Conservation (phyloP, 371 early-diverging fungal species). For the Actinomortierella wolfii region DNA sequence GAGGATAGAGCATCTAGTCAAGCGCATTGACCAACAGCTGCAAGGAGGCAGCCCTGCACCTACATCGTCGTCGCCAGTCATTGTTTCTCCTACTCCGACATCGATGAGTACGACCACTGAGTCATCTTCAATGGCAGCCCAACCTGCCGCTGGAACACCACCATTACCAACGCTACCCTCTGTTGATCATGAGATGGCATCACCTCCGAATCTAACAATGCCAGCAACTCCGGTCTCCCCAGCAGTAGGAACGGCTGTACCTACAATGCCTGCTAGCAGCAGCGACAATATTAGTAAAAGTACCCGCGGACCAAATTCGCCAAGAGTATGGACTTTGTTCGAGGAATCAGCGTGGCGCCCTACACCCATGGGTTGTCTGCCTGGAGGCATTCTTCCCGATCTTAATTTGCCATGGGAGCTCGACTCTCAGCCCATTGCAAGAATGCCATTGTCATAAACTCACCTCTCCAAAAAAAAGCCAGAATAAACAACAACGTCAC, state of each 20-base stretch:
- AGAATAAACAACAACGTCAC: too few species aligned
- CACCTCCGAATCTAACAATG: too few species aligned
- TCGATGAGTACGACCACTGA: too few species aligned
- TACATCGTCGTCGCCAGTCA: too few species aligned
- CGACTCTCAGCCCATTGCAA: constrained; percentile 26
- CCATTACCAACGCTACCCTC: neutral
- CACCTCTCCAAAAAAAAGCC: too few species aligned
- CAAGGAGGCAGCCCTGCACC: too few species aligned
- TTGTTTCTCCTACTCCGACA: too few species aligned
- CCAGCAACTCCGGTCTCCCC: constrained; percentile 1
- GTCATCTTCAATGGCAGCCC: too few species aligned
- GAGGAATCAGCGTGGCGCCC: constrained; percentile 28
- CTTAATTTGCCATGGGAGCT: constrained; percentile 33
- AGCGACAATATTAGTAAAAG: constrained; percentile 35
- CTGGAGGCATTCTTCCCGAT: constrained; percentile 37
- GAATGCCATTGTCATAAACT: too few species aligned
- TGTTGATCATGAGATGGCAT: too few species aligned
- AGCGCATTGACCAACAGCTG: constrained; percentile 37
- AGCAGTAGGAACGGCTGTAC: too few species aligned
- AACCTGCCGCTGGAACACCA: constrained; percentile 7
- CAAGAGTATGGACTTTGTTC: constrained; percentile 21
- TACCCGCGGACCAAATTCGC: neutral
- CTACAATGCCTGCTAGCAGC: constrained; percentile 49
- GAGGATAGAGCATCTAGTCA: constrained; percentile 25
- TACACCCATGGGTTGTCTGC: constrained; percentile 40